phyloP scores from a whole-genome alignment of 305 asterid species.

The Nicotiana rustica region DNA sequence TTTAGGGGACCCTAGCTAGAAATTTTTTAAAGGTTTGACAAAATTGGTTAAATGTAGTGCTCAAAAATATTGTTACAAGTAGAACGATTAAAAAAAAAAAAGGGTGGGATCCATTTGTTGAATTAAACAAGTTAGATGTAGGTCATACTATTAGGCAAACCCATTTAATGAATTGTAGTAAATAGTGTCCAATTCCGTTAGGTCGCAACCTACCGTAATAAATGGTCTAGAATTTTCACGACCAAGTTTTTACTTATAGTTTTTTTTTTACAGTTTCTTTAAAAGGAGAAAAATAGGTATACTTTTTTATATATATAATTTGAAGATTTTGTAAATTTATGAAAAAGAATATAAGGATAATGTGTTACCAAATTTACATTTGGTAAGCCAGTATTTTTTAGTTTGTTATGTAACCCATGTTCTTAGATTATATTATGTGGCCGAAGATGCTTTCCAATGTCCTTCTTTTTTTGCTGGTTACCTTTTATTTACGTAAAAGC shows the following conservation, averaged over 20 bases:
- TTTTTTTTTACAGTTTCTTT: neutral
- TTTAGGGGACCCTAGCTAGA: conserved; percentile 36
- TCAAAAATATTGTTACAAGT: conserved; percentile 35
- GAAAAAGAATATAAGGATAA: neutral
- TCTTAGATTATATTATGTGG: neutral
- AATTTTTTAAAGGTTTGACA: conserved; percentile 37
- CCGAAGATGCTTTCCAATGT: neutral
- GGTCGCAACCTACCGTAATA: conserved; percentile 79
- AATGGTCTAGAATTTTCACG: conserved; percentile 49
- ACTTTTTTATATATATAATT: no score
- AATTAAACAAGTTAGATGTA: conserved; percentile 70
- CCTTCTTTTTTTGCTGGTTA: neutral
- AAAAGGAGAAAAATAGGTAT: no score
- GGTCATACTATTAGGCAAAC: conserved; percentile 68
- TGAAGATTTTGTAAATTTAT: neutral
- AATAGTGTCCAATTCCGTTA: conserved; percentile 67
- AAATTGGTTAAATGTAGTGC: conserved; percentile 41
- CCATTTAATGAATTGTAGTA: conserved; percentile 73
- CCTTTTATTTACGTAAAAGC: neutral
- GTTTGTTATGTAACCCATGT: neutral
- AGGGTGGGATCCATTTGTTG: conserved; percentile 72
- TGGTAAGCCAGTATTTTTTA: neutral
- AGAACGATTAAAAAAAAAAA: conserved; percentile 33
- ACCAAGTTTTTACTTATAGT: conserved; percentile 32
- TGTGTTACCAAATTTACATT: neutral